Evolutionary conservation across 192 early-diverging fungal species (phyloP).

Genomic region (Coemansia sp.): DNA sequence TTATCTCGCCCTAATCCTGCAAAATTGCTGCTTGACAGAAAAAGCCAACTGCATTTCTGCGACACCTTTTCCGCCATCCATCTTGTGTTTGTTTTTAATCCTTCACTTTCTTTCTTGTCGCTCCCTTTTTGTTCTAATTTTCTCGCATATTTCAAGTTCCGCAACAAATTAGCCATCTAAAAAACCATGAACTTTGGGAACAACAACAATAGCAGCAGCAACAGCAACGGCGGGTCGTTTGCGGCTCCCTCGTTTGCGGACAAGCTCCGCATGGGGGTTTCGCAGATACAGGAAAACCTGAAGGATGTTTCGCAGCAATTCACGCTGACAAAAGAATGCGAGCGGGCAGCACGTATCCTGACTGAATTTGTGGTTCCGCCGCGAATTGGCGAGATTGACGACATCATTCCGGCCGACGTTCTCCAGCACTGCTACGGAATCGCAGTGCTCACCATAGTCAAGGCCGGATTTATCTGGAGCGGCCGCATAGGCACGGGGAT

Average conservation of each 20-base stretch:
- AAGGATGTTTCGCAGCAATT: slow-evolving; percentile 44
- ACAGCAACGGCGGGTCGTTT: slow-evolving; percentile 23
- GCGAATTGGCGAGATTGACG: slow-evolving; percentile 58
- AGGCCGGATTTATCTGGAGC: slow-evolving; percentile 91
- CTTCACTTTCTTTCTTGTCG: neutral
- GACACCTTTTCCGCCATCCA: no score
- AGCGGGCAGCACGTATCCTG: slow-evolving; percentile 50
- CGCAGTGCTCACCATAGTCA: slow-evolving; percentile 89
- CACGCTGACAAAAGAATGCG: slow-evolving; percentile 51
- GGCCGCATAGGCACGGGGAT: slow-evolving; percentile 85
- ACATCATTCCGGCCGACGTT: slow-evolving; percentile 68
- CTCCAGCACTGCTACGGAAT: slow-evolving; percentile 81
- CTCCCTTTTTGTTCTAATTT: neutral
- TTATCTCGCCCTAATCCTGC: no score
- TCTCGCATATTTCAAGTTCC: no score
- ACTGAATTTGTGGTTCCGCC: slow-evolving; percentile 53
- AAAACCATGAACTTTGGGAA: slow-evolving; percentile 42
- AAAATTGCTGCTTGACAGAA: no score
- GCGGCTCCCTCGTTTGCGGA: slow-evolving; percentile 44
- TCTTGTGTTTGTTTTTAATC: neutral
- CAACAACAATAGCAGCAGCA: slow-evolving; percentile 14
- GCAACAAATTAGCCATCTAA: neutral
- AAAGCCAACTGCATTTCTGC: no score
- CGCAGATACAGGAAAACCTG: slow-evolving; percentile 46
- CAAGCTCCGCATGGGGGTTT: slow-evolving; percentile 53